phyloP scores from a whole-genome alignment of 2,329 filamentous ascomycete genomes.

The Herpotrichia juniperi region DNA sequence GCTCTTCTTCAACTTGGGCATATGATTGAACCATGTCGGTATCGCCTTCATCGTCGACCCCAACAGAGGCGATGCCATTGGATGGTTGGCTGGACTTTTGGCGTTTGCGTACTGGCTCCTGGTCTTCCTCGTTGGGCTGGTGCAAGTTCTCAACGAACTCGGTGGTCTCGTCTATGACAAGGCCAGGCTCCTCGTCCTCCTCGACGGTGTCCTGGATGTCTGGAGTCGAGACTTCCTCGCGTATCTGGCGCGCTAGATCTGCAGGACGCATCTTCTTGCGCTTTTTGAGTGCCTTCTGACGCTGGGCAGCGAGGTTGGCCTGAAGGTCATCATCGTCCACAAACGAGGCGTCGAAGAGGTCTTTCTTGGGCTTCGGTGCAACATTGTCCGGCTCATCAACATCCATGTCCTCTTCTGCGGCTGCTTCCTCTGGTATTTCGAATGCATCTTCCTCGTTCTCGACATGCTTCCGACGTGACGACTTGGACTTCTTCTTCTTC shows the following conservation, averaged over 20 bases:
- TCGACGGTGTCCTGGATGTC: conserved; percentile 63
- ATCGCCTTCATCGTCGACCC: conserved; percentile 58
- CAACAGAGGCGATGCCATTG: conserved; percentile 27
- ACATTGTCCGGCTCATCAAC: conserved; percentile 61
- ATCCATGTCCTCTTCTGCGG: conserved; percentile 66
- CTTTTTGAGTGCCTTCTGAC: conserved; percentile 85
- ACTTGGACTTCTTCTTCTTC: conserved; percentile 78
- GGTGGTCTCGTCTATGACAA: conserved; percentile 95
- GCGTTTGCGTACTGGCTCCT: conserved; percentile 59
- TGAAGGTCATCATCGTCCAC: conserved; percentile 94
- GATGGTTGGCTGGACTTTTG: conserved; percentile 41
- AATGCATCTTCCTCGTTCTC: conserved; percentile 67
- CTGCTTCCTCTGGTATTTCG: conserved; percentile 41
- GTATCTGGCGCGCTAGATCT: conserved; percentile 82
- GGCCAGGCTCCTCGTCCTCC: conserved; percentile 64
- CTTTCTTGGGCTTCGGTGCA: conserved; percentile 59
- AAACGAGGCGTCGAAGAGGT: conserved; percentile 72
- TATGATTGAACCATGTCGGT: conserved; percentile 61
- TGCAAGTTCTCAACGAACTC: conserved; percentile 90
- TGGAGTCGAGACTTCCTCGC: conserved; percentile 63
- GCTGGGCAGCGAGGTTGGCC: conserved; percentile 80
- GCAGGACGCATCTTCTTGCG: conserved; percentile 84
- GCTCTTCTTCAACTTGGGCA: conserved; percentile 54
- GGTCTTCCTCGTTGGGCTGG: conserved; percentile 51
- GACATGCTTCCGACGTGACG: conserved; percentile 67